Conservation (phyloP, 345 rosid species). For the Euphorbia lathyris region DNA sequence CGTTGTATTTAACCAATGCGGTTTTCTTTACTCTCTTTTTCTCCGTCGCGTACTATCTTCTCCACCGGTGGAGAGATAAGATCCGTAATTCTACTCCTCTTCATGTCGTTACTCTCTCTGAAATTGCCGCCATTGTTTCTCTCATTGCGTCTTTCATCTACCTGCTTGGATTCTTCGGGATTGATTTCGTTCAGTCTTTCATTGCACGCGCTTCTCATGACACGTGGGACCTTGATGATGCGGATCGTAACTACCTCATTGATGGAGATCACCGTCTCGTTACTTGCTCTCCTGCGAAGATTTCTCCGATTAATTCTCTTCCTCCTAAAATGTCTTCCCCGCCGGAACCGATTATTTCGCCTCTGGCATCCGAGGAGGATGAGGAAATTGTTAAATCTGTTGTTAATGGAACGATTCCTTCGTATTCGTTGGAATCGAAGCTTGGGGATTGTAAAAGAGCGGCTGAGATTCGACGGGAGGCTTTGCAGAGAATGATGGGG, state of each 20-base stretch:
- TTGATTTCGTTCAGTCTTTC: conserved; percentile 83
- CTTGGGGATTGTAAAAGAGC: conserved; percentile 84
- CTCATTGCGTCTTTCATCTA: conserved; percentile 79
- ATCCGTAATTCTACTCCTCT: conserved; percentile 84
- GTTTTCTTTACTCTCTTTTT: conserved; percentile 87
- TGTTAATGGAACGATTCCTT: conserved; percentile 51
- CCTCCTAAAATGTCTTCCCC: conserved; percentile 21
- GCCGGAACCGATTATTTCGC: conserved; percentile 32
- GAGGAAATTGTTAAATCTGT: conserved; percentile 65
- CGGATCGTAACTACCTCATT: conserved; percentile 29
- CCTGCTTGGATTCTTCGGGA: conserved; percentile 80
- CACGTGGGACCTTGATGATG: conserved; percentile 53
- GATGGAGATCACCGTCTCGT: conserved; percentile 45
- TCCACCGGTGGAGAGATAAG: conserved; percentile 93
- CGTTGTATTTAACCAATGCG: conserved; percentile 70
- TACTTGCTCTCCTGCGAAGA: conserved; percentile 28
- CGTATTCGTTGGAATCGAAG: conserved; percentile 65
- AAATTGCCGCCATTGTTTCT: conserved; percentile 66
- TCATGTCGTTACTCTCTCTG: conserved; percentile 71
- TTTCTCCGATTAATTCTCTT: conserved; percentile 9
- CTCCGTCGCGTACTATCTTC: conserved; percentile 80
- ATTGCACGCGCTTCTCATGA: conserved; percentile 61
- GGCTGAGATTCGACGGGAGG: conserved; percentile 65
- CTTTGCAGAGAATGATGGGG: conserved; percentile 71
- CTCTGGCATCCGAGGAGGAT: conserved; percentile 53